Conservation (phyloP, 306 rosid genomes). For the Geum urbanum region DNA sequence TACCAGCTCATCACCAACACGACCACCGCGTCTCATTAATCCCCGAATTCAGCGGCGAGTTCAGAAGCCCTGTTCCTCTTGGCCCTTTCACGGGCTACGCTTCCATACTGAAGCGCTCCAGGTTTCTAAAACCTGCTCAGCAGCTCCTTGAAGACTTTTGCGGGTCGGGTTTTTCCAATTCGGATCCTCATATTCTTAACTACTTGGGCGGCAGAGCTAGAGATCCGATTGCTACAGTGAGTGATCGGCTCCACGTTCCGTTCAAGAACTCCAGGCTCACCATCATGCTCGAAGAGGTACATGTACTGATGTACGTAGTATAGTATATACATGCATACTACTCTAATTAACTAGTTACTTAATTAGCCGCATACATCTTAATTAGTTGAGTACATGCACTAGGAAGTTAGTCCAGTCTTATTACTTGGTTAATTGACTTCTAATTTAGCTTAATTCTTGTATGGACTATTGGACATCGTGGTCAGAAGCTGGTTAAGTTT, state of each 20-base stretch:
- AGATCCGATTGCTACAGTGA: not conserved
- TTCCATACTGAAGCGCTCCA: conserved; percentile 24
- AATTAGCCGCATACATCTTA: not conserved
- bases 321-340: no score
- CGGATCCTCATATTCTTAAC: not conserved
- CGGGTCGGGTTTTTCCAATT: conserved; percentile 6
- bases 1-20: not conserved
- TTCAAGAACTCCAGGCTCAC: conserved; percentile 21
- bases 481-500: no score
- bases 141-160: conserved; percentile 24
- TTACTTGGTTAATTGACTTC: no score
- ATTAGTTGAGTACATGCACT: not conserved
- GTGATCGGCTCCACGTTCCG: conserved; percentile 8
- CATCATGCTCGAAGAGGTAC: conserved; percentile 32
- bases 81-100: conserved; percentile 34
- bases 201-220: not conserved
- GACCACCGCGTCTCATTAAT: not conserved
- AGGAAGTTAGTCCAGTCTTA: not conserved
- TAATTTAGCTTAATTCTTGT: no score
- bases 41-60: not conserved
- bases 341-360: not conserved
- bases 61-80: conserved; percentile 23
- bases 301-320: no score
- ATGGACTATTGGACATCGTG: no score
- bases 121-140: conserved; percentile 33